Evolutionary conservation across 257 asterid genomes (phyloP).

Genomic region (Ophiorrhiza pumila): DNA sequence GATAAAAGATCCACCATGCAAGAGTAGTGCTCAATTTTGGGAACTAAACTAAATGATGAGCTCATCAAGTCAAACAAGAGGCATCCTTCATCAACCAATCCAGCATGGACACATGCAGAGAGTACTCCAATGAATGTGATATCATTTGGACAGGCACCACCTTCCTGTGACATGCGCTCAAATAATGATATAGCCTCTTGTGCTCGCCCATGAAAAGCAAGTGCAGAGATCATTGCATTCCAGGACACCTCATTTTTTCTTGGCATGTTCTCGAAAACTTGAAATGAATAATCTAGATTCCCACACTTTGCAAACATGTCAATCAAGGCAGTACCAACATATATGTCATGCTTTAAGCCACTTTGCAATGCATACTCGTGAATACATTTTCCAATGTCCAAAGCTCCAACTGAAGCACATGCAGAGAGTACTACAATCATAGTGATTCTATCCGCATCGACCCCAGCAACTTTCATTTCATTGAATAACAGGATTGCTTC

Average conservation of each 20-base stretch:
- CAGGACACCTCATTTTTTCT: slow-evolving; percentile 72
- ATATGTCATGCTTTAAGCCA: slow-evolving; percentile 51
- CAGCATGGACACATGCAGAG: slow-evolving; percentile 88
- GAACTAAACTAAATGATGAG: slow-evolving; percentile 57
- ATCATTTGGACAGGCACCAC: slow-evolving; percentile 49
- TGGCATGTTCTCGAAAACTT: slow-evolving; percentile 63
- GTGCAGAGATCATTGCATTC: slow-evolving; percentile 89
- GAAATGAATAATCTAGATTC: slow-evolving; percentile 53
- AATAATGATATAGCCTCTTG: slow-evolving; percentile 66
- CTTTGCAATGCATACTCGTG: slow-evolving; percentile 58
- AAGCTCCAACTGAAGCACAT: slow-evolving; percentile 81
- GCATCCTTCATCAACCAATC: slow-evolving; percentile 74
- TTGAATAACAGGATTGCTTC: slow-evolving; percentile 61
- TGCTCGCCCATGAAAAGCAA: slow-evolving; percentile 73
- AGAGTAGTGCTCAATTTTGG: slow-evolving; percentile 81
- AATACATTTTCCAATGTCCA: slow-evolving; percentile 61
- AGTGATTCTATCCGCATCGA: slow-evolving; percentile 69
- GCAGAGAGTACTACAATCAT: slow-evolving; percentile 74
- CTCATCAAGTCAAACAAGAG: slow-evolving; percentile 54
- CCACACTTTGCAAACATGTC: slow-evolving; percentile 96
- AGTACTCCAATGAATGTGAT: slow-evolving; percentile 74
- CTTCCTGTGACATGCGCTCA: slow-evolving; percentile 52
- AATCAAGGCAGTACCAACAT: slow-evolving; percentile 71
- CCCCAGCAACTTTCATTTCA: slow-evolving; percentile 61
- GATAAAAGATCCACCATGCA: slow-evolving; percentile 91